Conservation (phyloP, 768 basidiomycete genomes). For the Coprinellus micaceus region DNA sequence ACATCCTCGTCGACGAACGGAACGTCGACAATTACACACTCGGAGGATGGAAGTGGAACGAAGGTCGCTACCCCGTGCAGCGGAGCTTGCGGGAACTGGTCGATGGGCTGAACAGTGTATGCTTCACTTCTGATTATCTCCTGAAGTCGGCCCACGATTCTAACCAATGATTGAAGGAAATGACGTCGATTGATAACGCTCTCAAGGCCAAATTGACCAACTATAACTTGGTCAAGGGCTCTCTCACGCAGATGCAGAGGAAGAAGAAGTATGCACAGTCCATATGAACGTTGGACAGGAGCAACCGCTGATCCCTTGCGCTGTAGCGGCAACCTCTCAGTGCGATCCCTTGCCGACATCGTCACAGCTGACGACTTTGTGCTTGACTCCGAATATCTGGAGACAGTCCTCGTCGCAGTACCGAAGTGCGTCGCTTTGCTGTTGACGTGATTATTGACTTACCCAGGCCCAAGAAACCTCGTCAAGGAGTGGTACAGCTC, state of each 20-base stretch:
- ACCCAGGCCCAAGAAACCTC: conserved; percentile 49
- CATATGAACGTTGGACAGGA: neutral
- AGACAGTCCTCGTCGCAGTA: conserved; percentile 89
- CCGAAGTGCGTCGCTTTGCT: conserved; percentile 64
- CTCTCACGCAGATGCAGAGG: conserved; percentile 86
- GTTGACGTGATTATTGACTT: conserved; percentile 19
- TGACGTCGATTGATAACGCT: conserved; percentile 88
- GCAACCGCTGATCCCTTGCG: neutral
- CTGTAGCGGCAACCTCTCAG: conserved; percentile 88
- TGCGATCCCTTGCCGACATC: conserved; percentile 80
- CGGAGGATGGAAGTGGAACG: conserved; percentile 90
- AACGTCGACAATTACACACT: conserved; percentile 77
- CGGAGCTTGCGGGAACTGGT: conserved; percentile 79
- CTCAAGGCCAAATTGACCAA: conserved; percentile 89
- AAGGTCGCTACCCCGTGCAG: conserved; percentile 83
- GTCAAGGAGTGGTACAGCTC: conserved; percentile 85
- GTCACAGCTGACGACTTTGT: conserved; percentile 81
- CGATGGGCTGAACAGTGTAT: conserved; percentile 81
- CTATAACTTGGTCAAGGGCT: conserved; percentile 93
- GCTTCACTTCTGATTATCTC: conserved; percentile 11
- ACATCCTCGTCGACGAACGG: conserved; percentile 76
- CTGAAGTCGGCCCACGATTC: conserved; percentile 5
- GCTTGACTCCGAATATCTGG: conserved; percentile 88
- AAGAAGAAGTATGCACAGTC: conserved; percentile 70
- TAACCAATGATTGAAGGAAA: conserved; percentile 57